Conservation (phyloP, 2,329 filamentous ascomycete species). For the Talaromyces marneffei region DNA sequence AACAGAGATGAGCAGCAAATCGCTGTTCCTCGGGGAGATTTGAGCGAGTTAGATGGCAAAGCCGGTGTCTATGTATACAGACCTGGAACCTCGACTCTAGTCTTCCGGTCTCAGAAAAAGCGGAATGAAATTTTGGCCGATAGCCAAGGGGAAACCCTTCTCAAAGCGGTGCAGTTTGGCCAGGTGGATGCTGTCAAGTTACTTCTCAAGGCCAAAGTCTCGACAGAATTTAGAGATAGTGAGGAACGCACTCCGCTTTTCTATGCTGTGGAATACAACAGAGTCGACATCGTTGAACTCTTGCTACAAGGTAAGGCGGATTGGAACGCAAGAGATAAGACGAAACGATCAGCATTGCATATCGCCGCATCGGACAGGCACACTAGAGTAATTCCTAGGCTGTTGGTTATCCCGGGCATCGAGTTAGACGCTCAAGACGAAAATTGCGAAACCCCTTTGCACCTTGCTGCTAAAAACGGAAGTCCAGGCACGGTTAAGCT, state of each 20-base stretch:
- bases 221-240: background rate
- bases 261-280: background rate
- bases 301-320: background rate
- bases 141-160: background rate
- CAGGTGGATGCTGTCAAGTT: background rate
- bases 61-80: background rate
- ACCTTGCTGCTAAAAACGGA: background rate
- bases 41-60: background rate
- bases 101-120: background rate
- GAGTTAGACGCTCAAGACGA: background rate
- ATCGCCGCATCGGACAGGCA: background rate
- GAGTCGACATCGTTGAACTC: constrained; percentile 1
- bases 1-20: background rate
- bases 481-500: background rate
- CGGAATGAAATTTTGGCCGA: background rate
- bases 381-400: background rate
- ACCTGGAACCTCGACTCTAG: background rate
- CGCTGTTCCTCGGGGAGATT: background rate
- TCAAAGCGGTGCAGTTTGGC: background rate
- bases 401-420: background rate
- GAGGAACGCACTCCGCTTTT: background rate
- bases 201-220: background rate
- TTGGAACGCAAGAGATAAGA: background rate
- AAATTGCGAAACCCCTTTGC: background rate
- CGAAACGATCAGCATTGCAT: background rate